Evolutionary conservation across 352 stramenopile genomes (phyloP).

Genomic region (Phytophthora podocarpi): DNA sequence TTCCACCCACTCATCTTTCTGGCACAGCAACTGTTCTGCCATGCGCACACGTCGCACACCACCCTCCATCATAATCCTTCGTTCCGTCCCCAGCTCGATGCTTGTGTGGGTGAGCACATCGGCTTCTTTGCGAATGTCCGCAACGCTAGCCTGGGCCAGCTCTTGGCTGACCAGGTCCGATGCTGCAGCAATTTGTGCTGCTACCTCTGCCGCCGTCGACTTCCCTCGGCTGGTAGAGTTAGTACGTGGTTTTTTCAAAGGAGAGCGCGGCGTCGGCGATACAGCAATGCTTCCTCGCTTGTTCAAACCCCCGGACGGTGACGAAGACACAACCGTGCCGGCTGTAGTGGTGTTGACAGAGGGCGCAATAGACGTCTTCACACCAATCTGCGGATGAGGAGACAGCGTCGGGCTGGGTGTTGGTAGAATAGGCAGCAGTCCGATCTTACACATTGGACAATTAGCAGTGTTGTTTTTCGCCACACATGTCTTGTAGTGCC

Average conservation of each 20-base stretch:
- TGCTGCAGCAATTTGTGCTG: slow-evolving; percentile 28
- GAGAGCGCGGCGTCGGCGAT: slow-evolving; percentile 71
- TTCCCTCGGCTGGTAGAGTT: slow-evolving; percentile 48
- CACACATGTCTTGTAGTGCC: slow-evolving; percentile 82
- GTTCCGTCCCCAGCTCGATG: slow-evolving; percentile 77
- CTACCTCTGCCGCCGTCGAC: slow-evolving; percentile 34
- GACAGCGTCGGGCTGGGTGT: slow-evolving; percentile 31
- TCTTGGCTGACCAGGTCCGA: slow-evolving; percentile 51
- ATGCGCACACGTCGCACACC: slow-evolving; percentile 37
- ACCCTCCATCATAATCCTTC: slow-evolving; percentile 81
- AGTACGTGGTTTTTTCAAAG: slow-evolving; percentile 70
- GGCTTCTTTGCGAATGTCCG: slow-evolving; percentile 81
- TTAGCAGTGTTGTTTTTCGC: slow-evolving; percentile 80
- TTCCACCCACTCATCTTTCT: slow-evolving; percentile 81
- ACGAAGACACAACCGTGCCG: slow-evolving; percentile 30
- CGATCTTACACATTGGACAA: slow-evolving; percentile 88
- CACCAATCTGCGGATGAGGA: slow-evolving; percentile 24
- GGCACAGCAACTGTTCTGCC: slow-evolving; percentile 58
- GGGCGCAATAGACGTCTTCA: slow-evolving; percentile 16
- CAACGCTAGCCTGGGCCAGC: slow-evolving; percentile 62
- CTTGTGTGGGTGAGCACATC: slow-evolving; percentile 86
- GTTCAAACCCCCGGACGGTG: slow-evolving; percentile 43
- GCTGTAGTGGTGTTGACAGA: slow-evolving; percentile 12
- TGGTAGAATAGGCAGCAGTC: slow-evolving; percentile 61
- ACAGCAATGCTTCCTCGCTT: slow-evolving; percentile 66